These are phyloP conservation scores for Coemansia erecta DNA, from an alignment of 192 early-diverging fungal species.

Conservation along the genomic window DNA sequence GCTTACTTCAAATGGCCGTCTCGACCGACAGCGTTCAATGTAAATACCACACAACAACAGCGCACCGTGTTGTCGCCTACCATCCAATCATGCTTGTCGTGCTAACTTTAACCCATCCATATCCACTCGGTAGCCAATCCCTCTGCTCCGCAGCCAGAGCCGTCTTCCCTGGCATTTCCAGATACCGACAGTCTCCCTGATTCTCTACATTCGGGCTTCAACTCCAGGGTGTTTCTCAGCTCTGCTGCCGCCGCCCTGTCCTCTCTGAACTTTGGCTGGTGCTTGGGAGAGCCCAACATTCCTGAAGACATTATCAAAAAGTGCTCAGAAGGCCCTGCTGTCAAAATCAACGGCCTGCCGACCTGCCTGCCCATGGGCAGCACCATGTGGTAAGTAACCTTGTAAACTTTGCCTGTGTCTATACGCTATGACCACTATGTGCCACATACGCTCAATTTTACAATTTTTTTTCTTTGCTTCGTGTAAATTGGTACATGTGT, in stretches of 20 bases:
- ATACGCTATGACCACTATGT: background rate
- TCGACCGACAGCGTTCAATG: no score
- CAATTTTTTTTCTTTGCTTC: background rate
- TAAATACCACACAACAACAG: background rate
- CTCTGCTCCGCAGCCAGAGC: background rate
- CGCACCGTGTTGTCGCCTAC: background rate
- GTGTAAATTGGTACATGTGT: background rate
- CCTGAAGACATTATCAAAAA: conserved; percentile 52
- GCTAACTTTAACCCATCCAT: background rate
- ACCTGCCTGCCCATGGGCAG: conserved; percentile 42
- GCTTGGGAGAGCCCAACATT: conserved; percentile 55
- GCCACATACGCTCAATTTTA: background rate
- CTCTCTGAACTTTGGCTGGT: conserved; percentile 54
- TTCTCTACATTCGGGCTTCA: conserved; percentile 37
- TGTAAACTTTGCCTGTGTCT: background rate
- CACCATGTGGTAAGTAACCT: conserved; percentile 53
- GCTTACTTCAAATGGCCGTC: no score
- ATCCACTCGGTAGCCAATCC: background rate
- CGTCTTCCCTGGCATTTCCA: background rate
- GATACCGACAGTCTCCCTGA: conserved; percentile 12
- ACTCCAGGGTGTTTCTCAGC: conserved; percentile 16
- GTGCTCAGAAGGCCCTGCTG: conserved; percentile 35
- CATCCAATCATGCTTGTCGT: no score
- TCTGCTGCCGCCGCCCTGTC: conserved; percentile 42
- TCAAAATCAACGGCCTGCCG: conserved; percentile 28